Evolutionary conservation across 495 filamentous ascomycete species (phyloP), one percentile per base, ranked within the genome.

Genomic region (Penicillium crystallinum): DNA sequence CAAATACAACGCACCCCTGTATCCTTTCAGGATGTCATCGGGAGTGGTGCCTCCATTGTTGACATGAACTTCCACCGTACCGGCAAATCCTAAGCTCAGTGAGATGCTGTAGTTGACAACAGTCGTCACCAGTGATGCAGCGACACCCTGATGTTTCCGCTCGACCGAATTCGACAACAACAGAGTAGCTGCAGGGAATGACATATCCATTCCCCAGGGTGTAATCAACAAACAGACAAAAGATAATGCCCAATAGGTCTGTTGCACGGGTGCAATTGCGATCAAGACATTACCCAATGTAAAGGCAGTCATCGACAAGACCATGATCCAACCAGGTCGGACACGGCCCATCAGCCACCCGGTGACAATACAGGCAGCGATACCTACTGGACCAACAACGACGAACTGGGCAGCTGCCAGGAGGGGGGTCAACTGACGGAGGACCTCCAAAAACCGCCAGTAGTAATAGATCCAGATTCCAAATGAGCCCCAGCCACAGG

Each of bases 91-190:
- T 18, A 88, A 59, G 0, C 81, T 81, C 10, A 86, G 52, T 2
- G 76, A 79, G 45, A 86, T 82, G 47, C 65, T 71, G 54, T 87
- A 88, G 50, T 87, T 84, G 47, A 85, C 77, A 6, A 84, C 63
- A 0, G 82, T 86, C 22, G 71, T 81, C 18, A 87, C 76, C 14
- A 89, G 57, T 14, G 71, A 77, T 0, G 81, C 81, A 4, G 78
- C 80, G 15, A 75, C 52, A 17, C 73, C 73, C 46, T 75, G 73
- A 43, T 73, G 62, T 34, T 72, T 54, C 14, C 50, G 38, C 7
- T 59, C 45, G 29, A 74, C 59, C 0, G 57, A 44, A 21, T 67
- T 56, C 19, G 48, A 55, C 18, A 72, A 29, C 29, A 67, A 58
- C 8, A 67, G 38, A 9, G 59, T 65, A 6, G 49, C 63, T 4